phyloP scores from a whole-genome alignment of 2,329 filamentous ascomycete species.

The Sporothrix brunneoviolacea region DNA sequence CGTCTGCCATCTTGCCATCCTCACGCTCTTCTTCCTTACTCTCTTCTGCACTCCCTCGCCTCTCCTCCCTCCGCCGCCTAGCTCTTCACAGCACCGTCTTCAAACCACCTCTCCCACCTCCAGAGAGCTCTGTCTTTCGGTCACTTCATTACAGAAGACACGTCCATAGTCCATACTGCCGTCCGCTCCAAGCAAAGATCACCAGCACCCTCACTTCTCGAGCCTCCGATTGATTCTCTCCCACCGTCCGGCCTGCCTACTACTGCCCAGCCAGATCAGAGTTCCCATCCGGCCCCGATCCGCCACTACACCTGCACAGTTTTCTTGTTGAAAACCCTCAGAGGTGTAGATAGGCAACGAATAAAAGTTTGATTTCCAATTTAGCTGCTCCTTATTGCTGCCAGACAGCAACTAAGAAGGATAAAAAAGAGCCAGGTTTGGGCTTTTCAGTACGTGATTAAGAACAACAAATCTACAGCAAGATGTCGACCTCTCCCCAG shows the following conservation, averaged over 20 bases:
- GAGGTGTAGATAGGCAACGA: slow-evolving; percentile 68
- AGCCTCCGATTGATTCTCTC: not conserved
- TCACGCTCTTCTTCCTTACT: not conserved
- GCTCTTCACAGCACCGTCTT: not conserved
- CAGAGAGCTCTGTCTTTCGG: not conserved
- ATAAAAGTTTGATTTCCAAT: slow-evolving; percentile 35
- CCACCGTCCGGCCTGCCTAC: slow-evolving; percentile 18
- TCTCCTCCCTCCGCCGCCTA: not conserved
- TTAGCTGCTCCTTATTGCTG: slow-evolving; percentile 7
- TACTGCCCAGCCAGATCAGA: slow-evolving; percentile 16
- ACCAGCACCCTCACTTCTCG: slow-evolving; percentile 1
- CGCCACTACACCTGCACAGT: slow-evolving; percentile 75
- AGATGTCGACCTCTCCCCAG: slow-evolving; percentile 66
- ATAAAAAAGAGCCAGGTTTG: not conserved
- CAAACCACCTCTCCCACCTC: not conserved
- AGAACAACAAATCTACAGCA: slow-evolving; percentile 25
- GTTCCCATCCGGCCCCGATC: slow-evolving; percentile 27
- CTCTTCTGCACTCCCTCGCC: not conserved
- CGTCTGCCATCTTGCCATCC: not conserved
- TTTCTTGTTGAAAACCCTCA: slow-evolving; percentile 79
- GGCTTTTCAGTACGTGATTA: slow-evolving; percentile 9
- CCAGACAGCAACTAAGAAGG: not conserved
- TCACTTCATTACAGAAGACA: slow-evolving; percentile 12
- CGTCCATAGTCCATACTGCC: slow-evolving; percentile 5
- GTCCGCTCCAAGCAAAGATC: not conserved